Base-by-base conservation (phyloP, 441 rosid genomes). In the Daphne laureola region DNA sequence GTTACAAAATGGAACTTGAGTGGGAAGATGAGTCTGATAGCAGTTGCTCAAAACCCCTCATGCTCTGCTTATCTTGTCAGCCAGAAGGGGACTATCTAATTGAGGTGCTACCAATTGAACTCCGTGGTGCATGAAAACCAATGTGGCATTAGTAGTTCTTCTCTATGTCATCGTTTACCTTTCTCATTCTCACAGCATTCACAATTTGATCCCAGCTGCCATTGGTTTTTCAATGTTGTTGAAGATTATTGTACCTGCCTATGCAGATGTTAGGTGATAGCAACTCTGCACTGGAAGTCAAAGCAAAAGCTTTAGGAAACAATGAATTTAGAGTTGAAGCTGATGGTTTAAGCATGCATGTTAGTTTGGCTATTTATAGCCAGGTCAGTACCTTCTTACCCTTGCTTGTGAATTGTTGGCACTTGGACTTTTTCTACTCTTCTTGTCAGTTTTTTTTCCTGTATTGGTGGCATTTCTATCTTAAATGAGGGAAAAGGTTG, bases 71-170 rank as follows among this genome's bases (percentile, higher is more conserved):
- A 54, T 68, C 71, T 54, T 78, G 74, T 71, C 78, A 70, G 65
- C 62, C 75, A 27, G 77, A 84, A 73, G 82, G 96, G 63, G 71
- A 67, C 54, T 89, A 86, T 80, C 73, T 77, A 56, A 78, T 89
- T 26, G 64, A 83, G 87, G 98, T 83, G 65, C 43, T 54, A 59
- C 73, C 64, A 59, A 40, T 62, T 59, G 36, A 17, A 43, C 23
- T 26, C 21, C 21, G 6, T 55, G 57, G 42, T 68, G 44, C 59
- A 35, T 43, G 40, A 42, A 51, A 54, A 66, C 59, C 21, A 27
- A 57, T 66, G 46, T 48, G 25, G 25, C 25, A 57, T 66, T 61
- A 40, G 48, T 46, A 43, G n/a, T 43, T 42, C 48, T 55, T 41
- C 23, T 27, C 59, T 12, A 49, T 52, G 17, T 48, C 31, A 31